Conservation (phyloP, 2,329 filamentous ascomycete genomes). For the Penicillium oxalicum region DNA sequence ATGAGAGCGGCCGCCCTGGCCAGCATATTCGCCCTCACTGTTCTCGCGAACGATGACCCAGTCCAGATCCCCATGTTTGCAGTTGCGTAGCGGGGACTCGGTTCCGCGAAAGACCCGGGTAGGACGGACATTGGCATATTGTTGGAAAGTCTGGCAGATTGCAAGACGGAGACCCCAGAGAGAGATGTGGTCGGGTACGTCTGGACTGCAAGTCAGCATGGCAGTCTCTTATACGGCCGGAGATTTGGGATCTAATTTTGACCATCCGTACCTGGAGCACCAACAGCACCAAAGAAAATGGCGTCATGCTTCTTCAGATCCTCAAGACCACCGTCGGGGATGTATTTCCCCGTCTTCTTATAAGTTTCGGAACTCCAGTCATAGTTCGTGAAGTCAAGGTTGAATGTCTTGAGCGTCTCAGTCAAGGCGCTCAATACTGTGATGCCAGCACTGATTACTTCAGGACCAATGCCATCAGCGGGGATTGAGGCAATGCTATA, state of each 20-base stretch:
- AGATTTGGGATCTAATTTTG: not conserved
- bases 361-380: slow-evolving; percentile 64
- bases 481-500: slow-evolving; percentile 59
- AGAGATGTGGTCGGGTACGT: slow-evolving; percentile 61
- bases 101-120: slow-evolving; percentile 58
- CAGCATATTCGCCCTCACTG: slow-evolving; percentile 61
- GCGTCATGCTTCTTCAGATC: slow-evolving; percentile 56
- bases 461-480: slow-evolving; percentile 63
- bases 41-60: slow-evolving; percentile 65
- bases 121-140: slow-evolving; percentile 64
- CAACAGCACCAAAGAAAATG: slow-evolving; percentile 63
- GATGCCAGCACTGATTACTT: slow-evolving; percentile 61
- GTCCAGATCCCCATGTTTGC: slow-evolving; percentile 54
- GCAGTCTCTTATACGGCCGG: not conserved
- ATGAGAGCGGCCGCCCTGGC: slow-evolving; percentile 59
- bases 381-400: slow-evolving; percentile 56
- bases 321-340: slow-evolving; percentile 55
- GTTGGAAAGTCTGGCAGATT: slow-evolving; percentile 61
- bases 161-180: slow-evolving; percentile 63
- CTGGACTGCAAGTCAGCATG: slow-evolving; percentile 18
- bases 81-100: slow-evolving; percentile 51
- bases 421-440: slow-evolving; percentile 49
- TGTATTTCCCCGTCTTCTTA: slow-evolving; percentile 60
- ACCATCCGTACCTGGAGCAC: slow-evolving; percentile 46
- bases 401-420: slow-evolving; percentile 49